A percentile compares a stretch with the other conserved stretches of the same genome.
Evolutionary conservation across 2,329 filamentous ascomycete genomes (phyloP).

Genomic region (Emmonsiellopsis sp.): DNA sequence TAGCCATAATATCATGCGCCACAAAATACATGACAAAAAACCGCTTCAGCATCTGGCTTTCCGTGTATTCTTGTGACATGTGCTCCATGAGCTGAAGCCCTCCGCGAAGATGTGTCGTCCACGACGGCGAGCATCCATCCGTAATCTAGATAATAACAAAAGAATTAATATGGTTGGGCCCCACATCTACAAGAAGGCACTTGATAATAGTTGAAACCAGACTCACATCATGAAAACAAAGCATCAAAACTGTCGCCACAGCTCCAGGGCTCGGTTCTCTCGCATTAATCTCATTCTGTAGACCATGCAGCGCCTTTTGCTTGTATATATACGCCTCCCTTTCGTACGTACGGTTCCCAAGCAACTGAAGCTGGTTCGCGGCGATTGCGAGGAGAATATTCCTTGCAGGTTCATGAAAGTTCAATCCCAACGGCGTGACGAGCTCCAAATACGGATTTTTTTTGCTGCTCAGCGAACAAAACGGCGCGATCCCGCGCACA

Average conservation of each 20-base stretch:
- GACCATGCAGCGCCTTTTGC: slow-evolving; percentile 16
- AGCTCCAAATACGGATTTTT: slow-evolving; percentile 22
- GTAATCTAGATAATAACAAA: slow-evolving; percentile 16
- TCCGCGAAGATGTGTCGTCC: slow-evolving; percentile 22
- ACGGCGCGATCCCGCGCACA: slow-evolving; percentile 19
- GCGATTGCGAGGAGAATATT: slow-evolving; percentile 21
- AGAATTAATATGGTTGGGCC: no score
- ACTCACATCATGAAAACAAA: slow-evolving; percentile 24
- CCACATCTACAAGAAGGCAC: no score
- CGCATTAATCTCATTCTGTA: slow-evolving; percentile 15
- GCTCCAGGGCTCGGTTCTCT: slow-evolving; percentile 14
- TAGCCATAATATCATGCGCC: slow-evolving; percentile 25
- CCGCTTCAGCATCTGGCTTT: slow-evolving; percentile 14
- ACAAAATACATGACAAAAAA: slow-evolving; percentile 24
- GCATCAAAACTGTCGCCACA: slow-evolving; percentile 23
- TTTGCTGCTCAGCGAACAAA: slow-evolving; percentile 20
- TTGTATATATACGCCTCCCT: slow-evolving; percentile 19
- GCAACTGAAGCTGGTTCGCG: slow-evolving; percentile 19
- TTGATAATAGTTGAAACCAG: neutral
- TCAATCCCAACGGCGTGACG: slow-evolving; percentile 15
- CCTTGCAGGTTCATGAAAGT: slow-evolving; percentile 14
- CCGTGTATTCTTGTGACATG: slow-evolving; percentile 6
- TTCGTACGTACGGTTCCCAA: slow-evolving; percentile 16
- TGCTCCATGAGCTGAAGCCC: slow-evolving; percentile 19
- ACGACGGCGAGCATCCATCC: slow-evolving; percentile 22